phyloP scores from a whole-genome alignment of 768 basidiomycete genomes.

The Mycena rosella region DNA sequence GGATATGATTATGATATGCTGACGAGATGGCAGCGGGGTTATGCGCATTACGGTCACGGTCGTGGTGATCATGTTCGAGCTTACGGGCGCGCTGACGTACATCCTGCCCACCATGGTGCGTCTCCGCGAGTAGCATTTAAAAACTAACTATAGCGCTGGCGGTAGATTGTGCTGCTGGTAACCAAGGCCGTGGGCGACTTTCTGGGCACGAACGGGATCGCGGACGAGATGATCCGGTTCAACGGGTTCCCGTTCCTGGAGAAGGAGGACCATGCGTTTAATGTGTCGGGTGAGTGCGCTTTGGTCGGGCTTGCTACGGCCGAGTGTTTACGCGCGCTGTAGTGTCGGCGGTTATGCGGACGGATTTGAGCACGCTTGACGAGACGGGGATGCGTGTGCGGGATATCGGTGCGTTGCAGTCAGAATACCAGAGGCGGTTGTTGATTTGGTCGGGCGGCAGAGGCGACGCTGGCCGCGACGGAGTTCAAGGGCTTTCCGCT shows the following conservation, averaged over 20 bases:
- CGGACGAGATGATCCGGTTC: slow-evolving; percentile 96
- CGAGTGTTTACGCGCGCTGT: slow-evolving; percentile 17
- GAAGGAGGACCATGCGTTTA: slow-evolving; percentile 93
- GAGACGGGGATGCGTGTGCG: slow-evolving; percentile 81
- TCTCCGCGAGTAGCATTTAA: too few species aligned
- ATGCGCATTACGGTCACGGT: slow-evolving; percentile 98
- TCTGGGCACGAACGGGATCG: slow-evolving; percentile 93
- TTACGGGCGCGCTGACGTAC: slow-evolving; percentile 97
- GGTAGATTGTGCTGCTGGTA: slow-evolving; percentile 93
- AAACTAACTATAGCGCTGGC: not conserved
- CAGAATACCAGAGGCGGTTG: not conserved
- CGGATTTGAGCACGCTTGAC: slow-evolving; percentile 78
- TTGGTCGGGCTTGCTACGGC: too few species aligned
- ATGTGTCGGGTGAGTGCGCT: slow-evolving; percentile 85
- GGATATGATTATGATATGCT: too few species aligned
- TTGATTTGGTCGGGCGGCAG: slow-evolving; percentile 53
- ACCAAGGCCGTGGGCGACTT: slow-evolving; percentile 98
- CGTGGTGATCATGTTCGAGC: slow-evolving; percentile 99
- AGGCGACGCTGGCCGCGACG: slow-evolving; percentile 76
- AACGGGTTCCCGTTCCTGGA: slow-evolving; percentile 98
- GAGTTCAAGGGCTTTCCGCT: slow-evolving; percentile 94
- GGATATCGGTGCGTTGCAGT: slow-evolving; percentile 76
- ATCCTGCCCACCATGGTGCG: slow-evolving; percentile 96
- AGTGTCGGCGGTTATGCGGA: slow-evolving; percentile 95
- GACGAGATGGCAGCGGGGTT: slow-evolving; percentile 73